These are phyloP conservation scores for Trichophyton equinum DNA, from an alignment of 2,329 filamentous ascomycete genomes.

Conservation along the genomic window DNA sequence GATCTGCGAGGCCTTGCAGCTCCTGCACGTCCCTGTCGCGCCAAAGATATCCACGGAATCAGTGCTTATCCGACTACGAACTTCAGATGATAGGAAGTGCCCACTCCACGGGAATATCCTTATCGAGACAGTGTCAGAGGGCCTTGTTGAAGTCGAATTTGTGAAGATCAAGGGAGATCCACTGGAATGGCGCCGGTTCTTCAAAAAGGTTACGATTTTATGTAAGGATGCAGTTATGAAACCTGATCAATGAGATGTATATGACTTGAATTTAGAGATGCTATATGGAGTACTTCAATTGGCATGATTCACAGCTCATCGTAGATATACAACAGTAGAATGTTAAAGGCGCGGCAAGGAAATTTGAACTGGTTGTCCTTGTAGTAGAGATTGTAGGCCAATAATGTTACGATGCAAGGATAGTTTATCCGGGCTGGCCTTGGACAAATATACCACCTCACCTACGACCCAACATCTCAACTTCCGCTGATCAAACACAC, in stretches of 20 bases:
- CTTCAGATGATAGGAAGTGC: slow-evolving; percentile 44
- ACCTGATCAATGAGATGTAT: slow-evolving; percentile 31
- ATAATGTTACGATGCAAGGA: too few relatives aligned
- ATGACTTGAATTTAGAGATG: background rate
- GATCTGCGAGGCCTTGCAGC: slow-evolving; percentile 67
- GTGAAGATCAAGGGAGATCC: slow-evolving; percentile 93
- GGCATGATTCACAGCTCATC: background rate
- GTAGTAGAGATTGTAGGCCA: too few relatives aligned
- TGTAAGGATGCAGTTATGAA: slow-evolving; percentile 74
- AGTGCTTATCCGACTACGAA: slow-evolving; percentile 58
- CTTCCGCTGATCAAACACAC: too few relatives aligned
- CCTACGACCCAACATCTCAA: background rate
- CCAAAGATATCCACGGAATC: slow-evolving; percentile 37
- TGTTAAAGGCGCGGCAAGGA: too few relatives aligned
- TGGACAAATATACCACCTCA: background rate
- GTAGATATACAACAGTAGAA: background rate
- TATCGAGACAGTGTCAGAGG: slow-evolving; percentile 37
- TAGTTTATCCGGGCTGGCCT: background rate
- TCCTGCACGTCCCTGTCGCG: slow-evolving; percentile 62
- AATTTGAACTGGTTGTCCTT: too few relatives aligned
- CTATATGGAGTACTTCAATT: background rate
- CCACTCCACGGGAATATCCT: slow-evolving; percentile 33
- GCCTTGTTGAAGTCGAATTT: slow-evolving; percentile 74
- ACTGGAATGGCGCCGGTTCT: slow-evolving; percentile 89
- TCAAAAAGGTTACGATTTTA: slow-evolving; percentile 84